phyloP scores from a whole-genome alignment of 345 rosid species.

The Excoecaria agallocha region DNA sequence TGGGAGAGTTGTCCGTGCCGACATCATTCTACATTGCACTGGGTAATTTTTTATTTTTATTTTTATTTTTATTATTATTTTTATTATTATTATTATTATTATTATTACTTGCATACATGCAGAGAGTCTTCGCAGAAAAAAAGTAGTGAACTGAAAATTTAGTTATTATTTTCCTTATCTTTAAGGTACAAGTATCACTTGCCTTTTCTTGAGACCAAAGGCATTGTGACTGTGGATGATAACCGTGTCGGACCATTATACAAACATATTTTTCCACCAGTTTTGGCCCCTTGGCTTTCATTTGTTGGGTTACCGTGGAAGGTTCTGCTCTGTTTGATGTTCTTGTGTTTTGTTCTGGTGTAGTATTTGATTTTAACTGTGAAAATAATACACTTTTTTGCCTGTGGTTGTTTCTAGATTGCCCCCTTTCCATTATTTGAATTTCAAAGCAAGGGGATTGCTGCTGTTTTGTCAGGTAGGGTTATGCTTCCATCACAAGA shows the following conservation, averaged over 20 bases:
- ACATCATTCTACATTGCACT: conserved; percentile 77
- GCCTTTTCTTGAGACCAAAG: conserved; percentile 81
- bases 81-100: background rate
- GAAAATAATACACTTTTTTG: background rate
- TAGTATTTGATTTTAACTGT: background rate
- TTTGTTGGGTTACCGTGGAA: conserved; percentile 77
- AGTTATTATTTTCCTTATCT: background rate
- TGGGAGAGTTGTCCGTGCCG: conserved; percentile 44
- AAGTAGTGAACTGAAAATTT: background rate
- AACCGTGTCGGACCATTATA: conserved; percentile 78
- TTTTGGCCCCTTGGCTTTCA: conserved; percentile 70
- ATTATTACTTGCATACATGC: background rate
- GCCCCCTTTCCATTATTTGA: conserved; percentile 62
- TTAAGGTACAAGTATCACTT: conserved; percentile 81
- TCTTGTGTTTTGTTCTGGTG: conserved; percentile 5
- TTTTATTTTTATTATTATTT: too few relatives aligned
- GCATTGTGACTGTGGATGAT: conserved; percentile 64
- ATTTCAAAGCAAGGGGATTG: conserved; percentile 87
- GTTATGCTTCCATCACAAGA: conserved; percentile 54
- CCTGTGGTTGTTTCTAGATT: conserved; percentile 37
- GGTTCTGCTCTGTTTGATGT: conserved; percentile 37
- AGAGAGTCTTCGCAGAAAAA: background rate
- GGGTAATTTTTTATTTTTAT: conserved; percentile 60
- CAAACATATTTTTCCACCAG: conserved; percentile 74
- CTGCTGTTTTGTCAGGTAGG: conserved; percentile 71